Evolutionary conservation across 768 basidiomycete species (phyloP).

Genomic region (Suillus luteus): DNA sequence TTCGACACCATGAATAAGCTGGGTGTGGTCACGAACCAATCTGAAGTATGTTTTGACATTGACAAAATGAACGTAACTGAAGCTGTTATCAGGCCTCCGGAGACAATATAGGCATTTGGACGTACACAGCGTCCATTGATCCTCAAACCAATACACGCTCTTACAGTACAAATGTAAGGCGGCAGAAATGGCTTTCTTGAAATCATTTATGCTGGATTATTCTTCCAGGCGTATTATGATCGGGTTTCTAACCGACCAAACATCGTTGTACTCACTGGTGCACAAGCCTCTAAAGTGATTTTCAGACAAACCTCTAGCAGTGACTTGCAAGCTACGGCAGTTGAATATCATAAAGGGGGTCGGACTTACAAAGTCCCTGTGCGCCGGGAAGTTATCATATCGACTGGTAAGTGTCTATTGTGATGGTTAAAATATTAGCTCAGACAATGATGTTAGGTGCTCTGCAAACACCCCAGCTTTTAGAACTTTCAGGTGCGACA

Average conservation of each 20-base stretch:
- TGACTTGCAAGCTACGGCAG: constrained; percentile 19
- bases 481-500: constrained; percentile 33
- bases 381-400: constrained; percentile 24
- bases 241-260: constrained; percentile 24
- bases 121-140: constrained; percentile 19
- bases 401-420: constrained; percentile 16
- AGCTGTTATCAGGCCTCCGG: constrained; percentile 15
- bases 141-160: constrained; percentile 21
- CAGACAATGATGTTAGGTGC: constrained; percentile 19
- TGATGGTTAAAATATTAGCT: not conserved
- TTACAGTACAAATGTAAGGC: constrained; percentile 19
- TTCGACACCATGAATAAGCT: constrained; percentile 21
- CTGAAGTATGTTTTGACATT: constrained; percentile 13
- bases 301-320: constrained; percentile 13
- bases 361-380: constrained; percentile 20
- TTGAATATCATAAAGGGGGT: constrained; percentile 24
- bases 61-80: not conserved
- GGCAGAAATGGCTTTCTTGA: not conserved
- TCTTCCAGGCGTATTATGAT: constrained; percentile 21
- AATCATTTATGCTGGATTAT: not conserved
- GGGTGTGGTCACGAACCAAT: constrained; percentile 18
- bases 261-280: constrained; percentile 26
- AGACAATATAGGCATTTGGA: constrained; percentile 21
- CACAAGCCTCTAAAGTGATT: constrained; percentile 27
- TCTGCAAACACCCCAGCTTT: constrained; percentile 36